Base-by-base conservation (phyloP, 108 stramenopile genomes). In the Hondaea fermentalgiana region DNA sequence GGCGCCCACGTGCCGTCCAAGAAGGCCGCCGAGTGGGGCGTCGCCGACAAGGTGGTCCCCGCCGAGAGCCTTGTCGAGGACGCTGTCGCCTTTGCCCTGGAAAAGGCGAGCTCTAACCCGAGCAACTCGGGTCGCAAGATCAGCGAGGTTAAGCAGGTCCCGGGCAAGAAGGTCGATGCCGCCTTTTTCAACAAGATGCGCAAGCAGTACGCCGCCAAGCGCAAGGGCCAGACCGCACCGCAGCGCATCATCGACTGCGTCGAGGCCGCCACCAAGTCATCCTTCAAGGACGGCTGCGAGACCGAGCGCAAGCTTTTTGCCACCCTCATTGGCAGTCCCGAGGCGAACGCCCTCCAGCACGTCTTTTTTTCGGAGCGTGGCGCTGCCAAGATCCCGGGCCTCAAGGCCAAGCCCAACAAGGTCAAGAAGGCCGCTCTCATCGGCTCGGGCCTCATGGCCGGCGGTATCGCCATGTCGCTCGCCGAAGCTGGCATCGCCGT, bases 391-490 rank as follows among this genome's bases (percentile, higher is more conserved):
- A 47, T 90, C 16, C 91, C 91, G 17, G 88, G 60, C 57, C 87
- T 76, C 72, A 28, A 72, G 35, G 47, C 51, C 35, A 72, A 53
- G 72, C 87, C 57, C 17, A 44, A 58, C 57, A 88, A 43, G 21
- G 64, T 89, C 42, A 8, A 90, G 51, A 25, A 90, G 89, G 94
- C 94, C 44, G 97, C 96, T 49, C 96, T 99, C 5, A 93, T 98
- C 69, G 98, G 98, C 14, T 97, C 97, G 43, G 98, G 98, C 44
- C 96, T 97, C 29, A 99, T 99, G 98, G 98, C 98, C 44, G 93
- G 95, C 89, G 98, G 98, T 69, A 99, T 99, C 91, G 96, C 97
- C 57, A 93, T 97, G 87, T 96, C 96, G 19, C 95, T 98, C 76
- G 93, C 98, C 16, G 93, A 95, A 43, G 96, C 96, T 28, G 97